Base-by-base conservation (phyloP, 768 basidiomycete species). In the Collybiopsis confluens region DNA sequence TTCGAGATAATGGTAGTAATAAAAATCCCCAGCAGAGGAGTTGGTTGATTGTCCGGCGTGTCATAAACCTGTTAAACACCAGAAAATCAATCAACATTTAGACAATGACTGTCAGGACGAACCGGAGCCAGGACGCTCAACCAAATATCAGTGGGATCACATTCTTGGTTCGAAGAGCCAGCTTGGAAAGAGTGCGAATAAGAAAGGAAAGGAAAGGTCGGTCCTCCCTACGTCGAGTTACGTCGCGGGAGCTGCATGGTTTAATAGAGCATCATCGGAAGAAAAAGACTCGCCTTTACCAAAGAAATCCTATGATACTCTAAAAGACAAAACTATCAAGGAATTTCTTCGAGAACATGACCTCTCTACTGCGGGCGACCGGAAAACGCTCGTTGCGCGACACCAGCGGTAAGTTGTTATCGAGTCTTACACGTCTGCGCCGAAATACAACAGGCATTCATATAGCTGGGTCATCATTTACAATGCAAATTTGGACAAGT, bases 401-500 rank as follows among this genome's bases (percentile, higher is more conserved):
- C 86, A 88, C 66, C 73, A 79, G 64, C 75, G 75, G 86, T 85
- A 62, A 5, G 69, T 61, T 43, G 0, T 36, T 42, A 4, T 37
- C 49, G 21, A 20, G 18, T 37, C 21, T 27, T 43, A 33, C 9
- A 45, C 51, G 10, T 40, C 26, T 52, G 20, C 16, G 35, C 37
- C 54, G 46, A 23, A 26, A 46, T 20, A 27, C 44, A 33, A 13
- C 30, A 33, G 30, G 30, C 30, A 4, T 57, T 40, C 23, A 8
- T 42, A 27, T 44, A 88, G 87, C 57, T 90, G 86, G 85, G 75
- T 86, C 0, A 81, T 82, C 68, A 63, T 85, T 38, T 83, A 76
- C 59, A 90, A 90, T 56, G 80, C 86, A 26, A 90, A 89, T 62
- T 71, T 87, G 8, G 88, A 90, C 67, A 78, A 77, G 58, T 73